Conservation (phyloP, 2,329 filamentous ascomycete species). For the Nothopassalora personata region DNA sequence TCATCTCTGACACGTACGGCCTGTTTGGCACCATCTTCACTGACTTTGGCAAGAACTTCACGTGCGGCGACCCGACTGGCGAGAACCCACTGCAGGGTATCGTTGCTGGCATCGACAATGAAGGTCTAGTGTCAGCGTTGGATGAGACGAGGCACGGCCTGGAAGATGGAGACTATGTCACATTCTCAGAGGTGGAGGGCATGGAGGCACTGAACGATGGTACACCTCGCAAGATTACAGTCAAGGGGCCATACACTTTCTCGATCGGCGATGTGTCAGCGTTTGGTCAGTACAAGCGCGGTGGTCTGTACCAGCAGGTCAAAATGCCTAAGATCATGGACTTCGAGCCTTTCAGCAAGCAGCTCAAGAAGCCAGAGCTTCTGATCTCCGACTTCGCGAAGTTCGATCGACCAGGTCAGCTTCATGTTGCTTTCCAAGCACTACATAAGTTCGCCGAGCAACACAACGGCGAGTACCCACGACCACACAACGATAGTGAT, state of each 20-base stretch:
- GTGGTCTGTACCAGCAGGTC: conserved; percentile 88
- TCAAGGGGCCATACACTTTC: conserved; percentile 94
- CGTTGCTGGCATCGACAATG: conserved; percentile 80
- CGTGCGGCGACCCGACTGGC: conserved; percentile 80
- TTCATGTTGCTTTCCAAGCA: conserved; percentile 89
- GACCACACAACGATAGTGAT: conserved; percentile 78
- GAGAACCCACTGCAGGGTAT: conserved; percentile 86
- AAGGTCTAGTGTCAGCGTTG: conserved; percentile 83
- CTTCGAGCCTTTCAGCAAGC: conserved; percentile 73
- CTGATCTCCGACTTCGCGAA: conserved; percentile 95
- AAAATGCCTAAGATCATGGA: conserved; percentile 96
- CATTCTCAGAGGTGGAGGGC: conserved; percentile 86
- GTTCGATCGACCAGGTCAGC: conserved; percentile 86
- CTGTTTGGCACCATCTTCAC: conserved; percentile 95
- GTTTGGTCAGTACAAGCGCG: conserved; percentile 79
- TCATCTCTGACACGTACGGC: conserved; percentile 83
- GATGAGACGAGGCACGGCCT: conserved; percentile 94
- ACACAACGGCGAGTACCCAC: conserved; percentile 67
- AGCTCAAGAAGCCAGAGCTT: conserved; percentile 82
- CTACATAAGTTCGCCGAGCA: conserved; percentile 76
- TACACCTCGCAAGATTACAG: conserved; percentile 82
- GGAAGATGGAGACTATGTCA: conserved; percentile 94
- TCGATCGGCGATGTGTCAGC: conserved; percentile 89
- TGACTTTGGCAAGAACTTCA: conserved; percentile 93
- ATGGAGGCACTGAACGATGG: conserved; percentile 82